These are phyloP conservation scores for Leishmania tropica DNA, from an alignment of 208 protist species.

Conservation along the genomic window DNA sequence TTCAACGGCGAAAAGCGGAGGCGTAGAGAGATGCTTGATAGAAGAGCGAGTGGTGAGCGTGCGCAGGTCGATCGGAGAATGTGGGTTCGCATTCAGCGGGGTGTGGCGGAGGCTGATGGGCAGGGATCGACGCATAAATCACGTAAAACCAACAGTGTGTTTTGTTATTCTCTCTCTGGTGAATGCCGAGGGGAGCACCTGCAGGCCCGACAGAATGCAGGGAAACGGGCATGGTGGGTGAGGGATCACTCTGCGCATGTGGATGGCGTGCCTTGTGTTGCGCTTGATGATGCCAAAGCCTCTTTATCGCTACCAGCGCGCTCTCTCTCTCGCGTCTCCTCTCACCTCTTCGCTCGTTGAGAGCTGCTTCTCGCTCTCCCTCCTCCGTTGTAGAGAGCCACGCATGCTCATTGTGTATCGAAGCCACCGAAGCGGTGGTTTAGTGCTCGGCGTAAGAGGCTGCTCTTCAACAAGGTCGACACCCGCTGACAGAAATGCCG, in stretches of 20 bases:
- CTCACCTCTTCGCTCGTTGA: neutral
- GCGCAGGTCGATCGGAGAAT: too few relatives aligned
- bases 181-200: neutral
- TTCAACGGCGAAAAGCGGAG: too few relatives aligned
- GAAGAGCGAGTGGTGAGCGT: neutral
- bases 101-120: neutral
- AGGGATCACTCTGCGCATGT: neutral
- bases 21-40: neutral
- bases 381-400: neutral
- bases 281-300: neutral
- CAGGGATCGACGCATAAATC: neutral
- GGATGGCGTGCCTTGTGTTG: neutral
- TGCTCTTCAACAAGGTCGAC: too few relatives aligned
- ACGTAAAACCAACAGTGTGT: neutral
- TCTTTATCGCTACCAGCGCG: neutral
- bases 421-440: neutral
- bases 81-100: accelerated
- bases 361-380: neutral
- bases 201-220: neutral
- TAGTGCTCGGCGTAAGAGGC: neutral
- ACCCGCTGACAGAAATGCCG: neutral
- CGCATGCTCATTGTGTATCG: neutral
- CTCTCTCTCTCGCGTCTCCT: neutral
- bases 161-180: neutral
- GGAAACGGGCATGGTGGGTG: neutral